Conservation (phyloP, 2,329 filamentous ascomycete species). For the Dichotomopilus funicola region DNA sequence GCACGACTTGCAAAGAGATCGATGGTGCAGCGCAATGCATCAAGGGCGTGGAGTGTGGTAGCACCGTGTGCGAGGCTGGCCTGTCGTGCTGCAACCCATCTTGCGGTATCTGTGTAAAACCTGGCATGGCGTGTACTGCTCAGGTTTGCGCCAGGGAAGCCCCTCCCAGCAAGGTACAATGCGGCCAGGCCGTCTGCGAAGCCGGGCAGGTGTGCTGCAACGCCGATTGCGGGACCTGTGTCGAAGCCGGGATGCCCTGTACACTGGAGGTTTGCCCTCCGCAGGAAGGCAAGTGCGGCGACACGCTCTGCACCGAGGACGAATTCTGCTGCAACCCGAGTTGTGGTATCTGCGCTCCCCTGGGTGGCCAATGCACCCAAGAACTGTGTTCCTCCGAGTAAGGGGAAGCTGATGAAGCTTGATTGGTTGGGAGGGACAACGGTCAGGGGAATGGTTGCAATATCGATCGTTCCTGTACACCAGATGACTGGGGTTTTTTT, state of each 20-base stretch:
- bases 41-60: slow-evolving; percentile 14
- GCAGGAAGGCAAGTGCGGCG: slow-evolving; percentile 17
- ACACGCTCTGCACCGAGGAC: slow-evolving; percentile 12
- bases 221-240: slow-evolving; percentile 21
- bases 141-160: slow-evolving; percentile 13
- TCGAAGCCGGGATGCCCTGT: slow-evolving; percentile 16
- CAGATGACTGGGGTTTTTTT: too few species aligned
- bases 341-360: slow-evolving; percentile 22
- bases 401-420: neutral
- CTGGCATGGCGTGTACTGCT: slow-evolving; percentile 17
- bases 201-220: slow-evolving; percentile 17
- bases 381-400: slow-evolving; percentile 13
- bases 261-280: slow-evolving; percentile 17
- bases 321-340: slow-evolving; percentile 22
- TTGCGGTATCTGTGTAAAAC: slow-evolving; percentile 19
- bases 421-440: neutral
- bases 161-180: neutral
- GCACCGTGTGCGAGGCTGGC: slow-evolving; percentile 14
- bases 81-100: slow-evolving; percentile 21
- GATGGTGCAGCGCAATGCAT: too few species aligned
- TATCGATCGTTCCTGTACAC: too few species aligned
- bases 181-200: slow-evolving; percentile 14
- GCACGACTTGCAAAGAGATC: too few species aligned
- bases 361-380: slow-evolving; percentile 16
- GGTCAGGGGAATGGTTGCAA: neutral